Base-by-base conservation (phyloP, 352 stramenopile species). In the Pythium dissimile region DNA sequence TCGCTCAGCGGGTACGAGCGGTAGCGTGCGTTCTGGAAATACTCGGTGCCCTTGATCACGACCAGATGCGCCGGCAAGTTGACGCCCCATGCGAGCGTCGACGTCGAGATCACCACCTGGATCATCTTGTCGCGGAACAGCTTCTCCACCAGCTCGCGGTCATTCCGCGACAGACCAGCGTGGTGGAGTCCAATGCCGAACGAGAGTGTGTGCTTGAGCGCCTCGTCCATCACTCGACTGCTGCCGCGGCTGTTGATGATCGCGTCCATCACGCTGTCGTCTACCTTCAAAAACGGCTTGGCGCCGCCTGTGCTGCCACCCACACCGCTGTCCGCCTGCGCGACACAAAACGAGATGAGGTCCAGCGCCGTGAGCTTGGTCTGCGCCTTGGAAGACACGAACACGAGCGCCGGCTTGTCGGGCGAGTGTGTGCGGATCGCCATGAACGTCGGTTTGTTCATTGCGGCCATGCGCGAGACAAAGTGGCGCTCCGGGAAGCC, bases 391-490 rank as follows among this genome's bases (percentile, higher is more conserved):
- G 95, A 99, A n/a, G 96, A 97, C 50, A 99, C 97, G 73, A 99
- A 99, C 45, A 99, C 95, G 0, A 99, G 80, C 31, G 86, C 82
- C 0, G 97, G 97, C 56, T 98, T 97, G 9, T 80, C 87, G 0
- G 88, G 85, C 34, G 94, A 96, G 61, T 99, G 88, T 38, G 97
- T 76, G 65, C 97, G 94, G 51, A 99, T 99, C 20, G 96, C 94
- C 54, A 96, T 92, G 62, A 98, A 99, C 6, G 93, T 98, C 6
- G 97, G 97, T 48, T 99, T 99, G 75, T 99, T 99, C 97, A 99
- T 99, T 9, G 95, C 98, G 4, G 95, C 93, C 97, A 99, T 99
- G 15, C 97, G 79, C 18, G 96, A 89, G 52, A 97, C 97, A 48
- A 99, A 99, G 51, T 99, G 95, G 31, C 96, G 93, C 28, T 97